These are phyloP conservation scores for Sphenostylis stenocarpa DNA, from an alignment of 306 rosid genomes.

Conservation along the genomic window DNA sequence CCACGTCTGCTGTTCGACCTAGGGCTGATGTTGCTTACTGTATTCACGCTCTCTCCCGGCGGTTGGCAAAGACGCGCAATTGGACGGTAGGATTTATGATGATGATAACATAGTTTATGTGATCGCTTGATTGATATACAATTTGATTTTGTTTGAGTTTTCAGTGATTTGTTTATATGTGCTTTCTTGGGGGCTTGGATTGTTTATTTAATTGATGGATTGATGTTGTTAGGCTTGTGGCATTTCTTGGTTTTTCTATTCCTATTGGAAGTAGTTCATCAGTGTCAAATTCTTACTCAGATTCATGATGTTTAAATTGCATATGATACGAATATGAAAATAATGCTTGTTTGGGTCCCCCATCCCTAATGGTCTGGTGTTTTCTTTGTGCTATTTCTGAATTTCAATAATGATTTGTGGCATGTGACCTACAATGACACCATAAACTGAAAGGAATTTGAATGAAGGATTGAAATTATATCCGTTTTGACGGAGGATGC, in stretches of 20 bases:
- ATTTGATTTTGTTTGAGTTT: not conserved
- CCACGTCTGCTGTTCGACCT: constrained; percentile 86
- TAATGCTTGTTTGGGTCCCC: constrained; percentile 2
- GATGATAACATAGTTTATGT: not conserved
- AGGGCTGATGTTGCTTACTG: constrained; percentile 99
- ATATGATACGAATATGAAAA: not conserved
- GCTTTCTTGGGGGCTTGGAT: constrained; percentile 16
- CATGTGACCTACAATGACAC: not conserved
- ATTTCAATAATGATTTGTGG: not conserved
- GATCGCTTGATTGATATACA: not conserved
- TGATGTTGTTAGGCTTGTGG: not conserved
- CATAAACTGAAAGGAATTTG: not conserved
- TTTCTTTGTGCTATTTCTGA: constrained; percentile 8
- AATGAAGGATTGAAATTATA: not conserved
- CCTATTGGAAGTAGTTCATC: not conserved
- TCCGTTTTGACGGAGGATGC: not conserved
- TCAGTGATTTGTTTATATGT: constrained; percentile 1
- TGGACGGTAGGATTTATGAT: constrained; percentile 75
- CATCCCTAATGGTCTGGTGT: not conserved
- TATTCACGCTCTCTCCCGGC: constrained; percentile 86
- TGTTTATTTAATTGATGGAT: not conserved
- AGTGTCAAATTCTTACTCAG: not conserved
- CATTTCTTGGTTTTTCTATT: not conserved
- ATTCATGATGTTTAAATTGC: not conserved
- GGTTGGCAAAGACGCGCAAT: constrained; percentile 87